Conservation (phyloP, 441 rosid species). For the Populus hybrid region DNA sequence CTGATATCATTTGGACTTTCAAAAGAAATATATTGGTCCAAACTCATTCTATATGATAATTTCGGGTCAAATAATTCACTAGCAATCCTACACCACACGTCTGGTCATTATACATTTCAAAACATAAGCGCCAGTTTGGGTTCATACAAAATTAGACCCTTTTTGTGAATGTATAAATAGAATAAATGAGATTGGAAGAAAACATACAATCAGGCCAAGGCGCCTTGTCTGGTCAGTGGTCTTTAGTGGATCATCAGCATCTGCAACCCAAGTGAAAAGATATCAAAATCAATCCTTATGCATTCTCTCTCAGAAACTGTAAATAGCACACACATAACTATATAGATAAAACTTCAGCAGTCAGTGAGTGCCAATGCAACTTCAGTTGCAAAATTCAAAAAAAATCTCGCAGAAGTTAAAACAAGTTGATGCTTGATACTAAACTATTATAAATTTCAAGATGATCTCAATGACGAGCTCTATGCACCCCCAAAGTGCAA, state of each 20-base stretch:
- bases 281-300: neutral
- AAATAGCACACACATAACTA: neutral
- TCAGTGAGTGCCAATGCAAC: neutral
- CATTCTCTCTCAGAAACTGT: neutral
- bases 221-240: slow-evolving; percentile 89
- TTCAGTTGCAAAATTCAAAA: slow-evolving; percentile 3
- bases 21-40: too few relatives aligned
- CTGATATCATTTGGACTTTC: too few relatives aligned
- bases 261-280: slow-evolving; percentile 37
- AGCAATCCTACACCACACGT: neutral
- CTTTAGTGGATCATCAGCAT: slow-evolving; percentile 91
- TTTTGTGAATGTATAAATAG: neutral
- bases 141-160: neutral
- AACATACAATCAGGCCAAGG: slow-evolving; percentile 82
- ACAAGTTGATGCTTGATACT: neutral
- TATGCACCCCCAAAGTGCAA: neutral
- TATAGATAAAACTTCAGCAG: neutral
- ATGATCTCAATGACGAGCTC: neutral
- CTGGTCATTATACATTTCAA: neutral
- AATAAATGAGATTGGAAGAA: neutral
- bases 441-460: neutral
- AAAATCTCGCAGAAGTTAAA: neutral
- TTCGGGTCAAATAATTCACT: neutral
- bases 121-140: neutral
- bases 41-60: neutral